Base-by-base conservation (phyloP, 352 stramenopile genomes). In the Phytophthora ohioensis region DNA sequence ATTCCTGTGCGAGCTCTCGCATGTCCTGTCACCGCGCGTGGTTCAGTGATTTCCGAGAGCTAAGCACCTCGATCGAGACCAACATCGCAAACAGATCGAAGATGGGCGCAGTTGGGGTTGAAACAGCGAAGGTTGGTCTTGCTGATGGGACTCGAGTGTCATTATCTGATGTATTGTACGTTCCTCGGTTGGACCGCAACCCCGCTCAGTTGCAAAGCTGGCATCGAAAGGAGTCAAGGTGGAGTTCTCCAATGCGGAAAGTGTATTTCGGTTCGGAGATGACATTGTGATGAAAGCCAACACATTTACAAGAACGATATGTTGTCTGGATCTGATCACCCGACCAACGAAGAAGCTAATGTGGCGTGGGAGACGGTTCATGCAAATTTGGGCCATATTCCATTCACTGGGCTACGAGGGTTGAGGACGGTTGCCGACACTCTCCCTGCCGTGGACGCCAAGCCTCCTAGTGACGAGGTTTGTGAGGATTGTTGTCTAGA, bases 31-130 rank as follows among this genome's bases (percentile, higher is more conserved):
- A 56, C 10, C 47, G 30, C n/a, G 5, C 12, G 32, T 56, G 34
- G 48, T 56, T 56, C 48, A 42, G 48, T 30, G 21, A 39, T 8
- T 56, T 30, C 13, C 48, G 13, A 12, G 34, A 41, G 48, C n/a
- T 56, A 10, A 6, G 11, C 1, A 31, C 4, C 12, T 31, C n/a
- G 4, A 56, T 56, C 30, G 35, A 52, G 21, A 52, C 35, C 45
- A 35, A 35, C 45, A 52, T 27, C 21, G 21, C 21, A 27, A 27
- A 27, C 21, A 27, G 21, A 27, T 27, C 21, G 21, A 27, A 27
- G 21, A 27, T 27, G 21, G 21, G 21, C 21, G 21, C 21, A 27
- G 21, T 27, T 27, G 21, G 21, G 2, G 21, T 27, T 27, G 21
- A 27, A 27, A 27, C 21, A 27, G 21, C 21, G 21, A 27, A 27